These are phyloP conservation scores for Triglochin maritima DNA, from an alignment of 106 monocot genomes.

Conservation along the genomic window DNA sequence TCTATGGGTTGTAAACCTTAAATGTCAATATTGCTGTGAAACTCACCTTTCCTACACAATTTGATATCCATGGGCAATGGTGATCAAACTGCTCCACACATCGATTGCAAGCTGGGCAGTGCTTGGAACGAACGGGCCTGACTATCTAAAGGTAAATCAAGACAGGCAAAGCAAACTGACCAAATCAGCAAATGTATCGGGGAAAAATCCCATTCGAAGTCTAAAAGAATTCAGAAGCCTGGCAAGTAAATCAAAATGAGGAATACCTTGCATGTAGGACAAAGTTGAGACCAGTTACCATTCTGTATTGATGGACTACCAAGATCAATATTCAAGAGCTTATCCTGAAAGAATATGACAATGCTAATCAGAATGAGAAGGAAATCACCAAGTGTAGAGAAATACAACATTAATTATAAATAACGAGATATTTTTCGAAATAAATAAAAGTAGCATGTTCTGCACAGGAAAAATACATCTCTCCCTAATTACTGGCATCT, in stretches of 20 bases:
- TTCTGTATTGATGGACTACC: slow-evolving; percentile 54
- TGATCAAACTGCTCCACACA: slow-evolving; percentile 98
- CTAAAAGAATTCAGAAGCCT: background rate
- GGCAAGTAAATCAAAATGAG: background rate
- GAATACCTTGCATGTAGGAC: slow-evolving; percentile 92
- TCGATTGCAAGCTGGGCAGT: slow-evolving; percentile 79
- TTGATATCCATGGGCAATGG: slow-evolving; percentile 97
- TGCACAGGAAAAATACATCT: too few species aligned
- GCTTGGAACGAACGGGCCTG: slow-evolving; percentile 81
- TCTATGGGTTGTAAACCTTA: background rate
- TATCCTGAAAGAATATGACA: slow-evolving; percentile 34
- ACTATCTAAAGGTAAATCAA: slow-evolving; percentile 51
- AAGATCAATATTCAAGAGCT: slow-evolving; percentile 57
- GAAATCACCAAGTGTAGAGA: background rate
- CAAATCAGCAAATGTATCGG: background rate
- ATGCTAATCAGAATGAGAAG: background rate
- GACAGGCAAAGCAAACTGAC: too few species aligned
- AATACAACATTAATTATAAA: background rate
- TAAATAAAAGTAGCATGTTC: too few species aligned
- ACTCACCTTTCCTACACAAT: slow-evolving; percentile 93
- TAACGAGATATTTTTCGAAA: too few species aligned
- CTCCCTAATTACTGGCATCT: too few species aligned
- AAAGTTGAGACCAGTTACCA: slow-evolving; percentile 98
- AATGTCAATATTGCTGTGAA: background rate
- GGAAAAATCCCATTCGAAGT: background rate